Conservation (phyloP, 140 eudicot species). For the Flaveria floridana region DNA sequence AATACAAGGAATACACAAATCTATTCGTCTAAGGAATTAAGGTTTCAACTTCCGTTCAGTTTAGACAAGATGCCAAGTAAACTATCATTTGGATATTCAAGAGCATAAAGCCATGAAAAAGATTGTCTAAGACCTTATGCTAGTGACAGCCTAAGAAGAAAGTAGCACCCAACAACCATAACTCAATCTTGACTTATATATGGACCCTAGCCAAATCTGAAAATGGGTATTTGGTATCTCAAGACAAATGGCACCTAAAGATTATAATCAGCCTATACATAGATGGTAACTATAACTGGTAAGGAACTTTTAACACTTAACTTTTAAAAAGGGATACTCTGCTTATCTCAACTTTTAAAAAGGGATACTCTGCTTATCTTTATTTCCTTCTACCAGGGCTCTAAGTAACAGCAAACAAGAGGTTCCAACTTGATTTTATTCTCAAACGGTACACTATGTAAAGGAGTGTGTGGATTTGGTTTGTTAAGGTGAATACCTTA, state of each 20-base stretch:
- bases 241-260: background rate
- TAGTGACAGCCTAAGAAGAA: background rate
- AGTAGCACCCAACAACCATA: background rate
- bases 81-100: too few species aligned
- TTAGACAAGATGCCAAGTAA: too few species aligned
- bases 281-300: too few species aligned
- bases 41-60: too few species aligned
- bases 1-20: too few species aligned
- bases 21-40: too few species aligned
- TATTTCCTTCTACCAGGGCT: background rate
- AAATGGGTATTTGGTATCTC: too few species aligned
- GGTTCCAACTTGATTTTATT: background rate
- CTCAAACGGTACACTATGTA: background rate
- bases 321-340: background rate
- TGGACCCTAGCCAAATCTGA: too few species aligned
- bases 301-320: background rate
- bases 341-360: too few species aligned
- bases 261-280: background rate
- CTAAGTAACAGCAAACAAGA: background rate
- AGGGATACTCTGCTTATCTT: background rate
- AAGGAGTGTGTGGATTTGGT: background rate
- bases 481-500: background rate
- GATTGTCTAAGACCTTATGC: background rate
- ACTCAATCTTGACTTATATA: too few species aligned
- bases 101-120: background rate